Conservation (phyloP, 768 basidiomycete species). For the Naganishia friedmannii region DNA sequence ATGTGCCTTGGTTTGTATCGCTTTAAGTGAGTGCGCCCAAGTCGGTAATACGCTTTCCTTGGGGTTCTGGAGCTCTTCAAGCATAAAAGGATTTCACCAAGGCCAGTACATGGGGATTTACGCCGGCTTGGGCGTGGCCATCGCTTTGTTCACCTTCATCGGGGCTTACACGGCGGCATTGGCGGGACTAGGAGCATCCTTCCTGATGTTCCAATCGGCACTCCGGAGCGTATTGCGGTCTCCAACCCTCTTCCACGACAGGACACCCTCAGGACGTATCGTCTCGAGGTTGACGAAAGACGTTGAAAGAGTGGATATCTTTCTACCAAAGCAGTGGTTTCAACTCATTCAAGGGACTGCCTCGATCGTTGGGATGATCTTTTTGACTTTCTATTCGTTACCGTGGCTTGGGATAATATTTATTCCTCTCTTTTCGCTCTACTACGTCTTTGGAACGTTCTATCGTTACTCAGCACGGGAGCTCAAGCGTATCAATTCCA, state of each 20-base stretch:
- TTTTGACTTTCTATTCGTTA: conserved; percentile 44
- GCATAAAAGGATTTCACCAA: conserved; percentile 61
- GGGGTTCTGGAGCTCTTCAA: conserved; percentile 67
- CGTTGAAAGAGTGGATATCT: conserved; percentile 34
- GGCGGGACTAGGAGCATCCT: conserved; percentile 52
- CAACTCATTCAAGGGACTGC: conserved; percentile 51
- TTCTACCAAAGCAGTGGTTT: background rate
- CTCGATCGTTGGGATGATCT: conserved; percentile 41
- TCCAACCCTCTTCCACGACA: conserved; percentile 68
- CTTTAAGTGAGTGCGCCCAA: conserved; percentile 58
- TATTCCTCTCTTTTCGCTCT: conserved; percentile 38
- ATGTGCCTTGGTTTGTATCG: conserved; percentile 54
- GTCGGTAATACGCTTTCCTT: conserved; percentile 68
- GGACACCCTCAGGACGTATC: conserved; percentile 55
- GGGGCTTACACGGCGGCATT: conserved; percentile 43
- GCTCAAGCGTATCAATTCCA: conserved; percentile 35
- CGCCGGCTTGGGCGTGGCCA: conserved; percentile 40
- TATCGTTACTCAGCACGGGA: conserved; percentile 33
- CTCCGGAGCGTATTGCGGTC: conserved; percentile 62
- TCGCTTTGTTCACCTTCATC: conserved; percentile 8
- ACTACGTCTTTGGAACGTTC: conserved; percentile 27
- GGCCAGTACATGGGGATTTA: conserved; percentile 67
- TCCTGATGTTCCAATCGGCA: conserved; percentile 60
- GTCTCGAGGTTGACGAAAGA: conserved; percentile 50
- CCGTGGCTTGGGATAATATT: conserved; percentile 44